phyloP scores from a whole-genome alignment of 805 yeast species.

The Saccharomycopsis sp. region DNA sequence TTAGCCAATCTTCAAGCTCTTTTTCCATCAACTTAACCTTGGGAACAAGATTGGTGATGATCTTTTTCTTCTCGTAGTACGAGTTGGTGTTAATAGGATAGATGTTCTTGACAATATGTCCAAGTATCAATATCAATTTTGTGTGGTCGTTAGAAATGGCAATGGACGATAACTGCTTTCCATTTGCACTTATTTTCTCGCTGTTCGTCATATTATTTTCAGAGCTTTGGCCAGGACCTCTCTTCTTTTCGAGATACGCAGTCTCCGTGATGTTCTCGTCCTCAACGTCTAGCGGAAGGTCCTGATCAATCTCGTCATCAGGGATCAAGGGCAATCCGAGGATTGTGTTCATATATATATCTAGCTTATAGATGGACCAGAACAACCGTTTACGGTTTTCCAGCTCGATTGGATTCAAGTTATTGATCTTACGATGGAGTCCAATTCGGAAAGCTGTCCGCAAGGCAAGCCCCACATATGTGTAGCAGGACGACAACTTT shows the following conservation, averaged over 20 bases:
- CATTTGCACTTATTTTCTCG: too few species aligned
- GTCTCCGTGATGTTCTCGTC: slow-evolving; percentile 79
- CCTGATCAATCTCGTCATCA: slow-evolving; percentile 82
- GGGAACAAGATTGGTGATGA: slow-evolving; percentile 18
- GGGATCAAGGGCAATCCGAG: slow-evolving; percentile 76
- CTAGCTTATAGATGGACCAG: slow-evolving; percentile 89
- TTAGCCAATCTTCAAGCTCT: slow-evolving; percentile 67
- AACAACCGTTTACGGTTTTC: slow-evolving; percentile 81
- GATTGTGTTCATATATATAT: slow-evolving; percentile 80
- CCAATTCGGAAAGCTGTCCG: slow-evolving; percentile 81
- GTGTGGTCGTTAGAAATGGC: slow-evolving; percentile 80
- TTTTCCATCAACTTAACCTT: slow-evolving; percentile 58
- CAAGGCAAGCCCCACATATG: slow-evolving; percentile 82
- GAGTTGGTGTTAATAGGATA: slow-evolving; percentile 59
- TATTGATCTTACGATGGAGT: slow-evolving; percentile 64
- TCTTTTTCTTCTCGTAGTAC: slow-evolving; percentile 13
- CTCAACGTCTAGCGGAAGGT: slow-evolving; percentile 74
- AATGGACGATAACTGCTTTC: slow-evolving; percentile 13
- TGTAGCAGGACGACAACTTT: slow-evolving; percentile 76
- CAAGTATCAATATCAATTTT: slow-evolving; percentile 59
- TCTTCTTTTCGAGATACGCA: too few species aligned
- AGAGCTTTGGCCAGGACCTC: too few species aligned
- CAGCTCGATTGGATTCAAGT: slow-evolving; percentile 64
- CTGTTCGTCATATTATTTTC: slow-evolving; percentile 56
- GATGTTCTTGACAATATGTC: slow-evolving; percentile 61